phyloP scores from a whole-genome alignment of 768 basidiomycete species.

The Leccinellum rugosiceps region DNA sequence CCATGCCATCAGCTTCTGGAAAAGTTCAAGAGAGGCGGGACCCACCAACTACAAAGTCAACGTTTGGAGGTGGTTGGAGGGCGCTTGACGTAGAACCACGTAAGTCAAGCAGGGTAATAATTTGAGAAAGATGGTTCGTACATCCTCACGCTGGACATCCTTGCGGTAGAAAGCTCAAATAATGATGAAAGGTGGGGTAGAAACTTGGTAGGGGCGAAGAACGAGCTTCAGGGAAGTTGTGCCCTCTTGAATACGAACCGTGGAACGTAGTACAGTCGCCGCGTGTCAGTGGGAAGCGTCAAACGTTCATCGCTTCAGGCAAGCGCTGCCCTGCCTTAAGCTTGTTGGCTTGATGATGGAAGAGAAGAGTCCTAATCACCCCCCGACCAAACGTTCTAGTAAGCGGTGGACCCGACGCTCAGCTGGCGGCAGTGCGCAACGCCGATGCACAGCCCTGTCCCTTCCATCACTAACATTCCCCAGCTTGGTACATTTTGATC shows the following conservation, averaged over 20 bases:
- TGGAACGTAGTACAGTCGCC: slow-evolving; percentile 9
- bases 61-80: slow-evolving; percentile 82
- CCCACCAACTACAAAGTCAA: slow-evolving; percentile 82
- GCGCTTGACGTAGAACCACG: slow-evolving; percentile 46
- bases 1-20: not conserved
- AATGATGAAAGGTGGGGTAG: not conserved
- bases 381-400: not conserved
- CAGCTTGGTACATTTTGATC: not conserved
- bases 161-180: not conserved
- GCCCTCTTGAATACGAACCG: slow-evolving; percentile 8
- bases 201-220: not conserved
- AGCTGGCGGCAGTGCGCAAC: not conserved
- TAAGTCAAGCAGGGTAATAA: slow-evolving; percentile 1
- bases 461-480: slow-evolving; percentile 1
- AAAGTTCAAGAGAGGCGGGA: not conserved
- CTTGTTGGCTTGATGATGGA: not conserved
- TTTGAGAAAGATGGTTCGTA: slow-evolving; percentile 25
- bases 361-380: not conserved
- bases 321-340: not conserved
- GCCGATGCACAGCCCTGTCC: slow-evolving; percentile 11
- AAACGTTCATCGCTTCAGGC: slow-evolving; percentile 19
- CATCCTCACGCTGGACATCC: slow-evolving; percentile 47
- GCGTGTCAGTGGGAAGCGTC: slow-evolving; percentile 15
- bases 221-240: not conserved
- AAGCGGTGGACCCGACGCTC: not conserved